Percentiles rank a stretch among this genome's conserved stretches.
These are phyloP conservation scores for Artemisia argyi DNA, from an alignment of 129 eudicot species.

Conservation along the genomic window DNA sequence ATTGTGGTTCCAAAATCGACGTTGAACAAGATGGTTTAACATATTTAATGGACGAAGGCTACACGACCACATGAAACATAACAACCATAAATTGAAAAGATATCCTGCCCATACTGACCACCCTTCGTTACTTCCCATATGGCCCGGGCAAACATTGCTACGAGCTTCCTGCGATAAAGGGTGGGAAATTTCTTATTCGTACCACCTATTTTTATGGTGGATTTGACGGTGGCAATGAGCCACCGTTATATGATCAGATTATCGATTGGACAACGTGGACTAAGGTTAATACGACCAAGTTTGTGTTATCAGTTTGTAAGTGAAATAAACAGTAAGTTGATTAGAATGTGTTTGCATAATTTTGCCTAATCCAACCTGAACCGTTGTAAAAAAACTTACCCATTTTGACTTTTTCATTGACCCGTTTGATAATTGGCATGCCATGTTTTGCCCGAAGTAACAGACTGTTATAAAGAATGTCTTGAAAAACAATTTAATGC, in stretches of 20 bases:
- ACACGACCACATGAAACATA: conserved; percentile 44
- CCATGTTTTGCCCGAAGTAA: too few relatives aligned
- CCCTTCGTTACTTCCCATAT: conserved; percentile 61
- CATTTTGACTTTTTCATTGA: not conserved
- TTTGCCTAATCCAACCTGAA: too few relatives aligned
- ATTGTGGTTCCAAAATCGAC: conserved; percentile 61
- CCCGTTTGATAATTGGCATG: not conserved
- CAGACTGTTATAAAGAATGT: not conserved
- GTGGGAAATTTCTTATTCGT: conserved; percentile 51
- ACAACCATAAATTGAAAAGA: conserved; percentile 43
- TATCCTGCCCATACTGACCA: conserved; percentile 44
- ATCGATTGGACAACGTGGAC: conserved; percentile 82
- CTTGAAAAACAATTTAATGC: not conserved
- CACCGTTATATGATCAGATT: conserved; percentile 85
- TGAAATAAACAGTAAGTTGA: conserved; percentile 8
- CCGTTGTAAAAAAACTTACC: not conserved
- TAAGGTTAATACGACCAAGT: conserved; percentile 60
- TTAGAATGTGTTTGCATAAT: not conserved
- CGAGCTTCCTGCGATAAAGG: conserved; percentile 51
- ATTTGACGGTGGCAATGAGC: conserved; percentile 67
- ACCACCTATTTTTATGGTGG: conserved; percentile 80
- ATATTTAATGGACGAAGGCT: conserved; percentile 51
- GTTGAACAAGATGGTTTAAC: conserved; percentile 42
- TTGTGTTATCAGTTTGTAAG: conserved; percentile 77
- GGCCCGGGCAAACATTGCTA: conserved; percentile 58